Evolutionary conservation across 176 grass and related monocot genomes (phyloP), one percentile per base, ranked within the genome.

Genomic region (Oryza brachyantha): DNA sequence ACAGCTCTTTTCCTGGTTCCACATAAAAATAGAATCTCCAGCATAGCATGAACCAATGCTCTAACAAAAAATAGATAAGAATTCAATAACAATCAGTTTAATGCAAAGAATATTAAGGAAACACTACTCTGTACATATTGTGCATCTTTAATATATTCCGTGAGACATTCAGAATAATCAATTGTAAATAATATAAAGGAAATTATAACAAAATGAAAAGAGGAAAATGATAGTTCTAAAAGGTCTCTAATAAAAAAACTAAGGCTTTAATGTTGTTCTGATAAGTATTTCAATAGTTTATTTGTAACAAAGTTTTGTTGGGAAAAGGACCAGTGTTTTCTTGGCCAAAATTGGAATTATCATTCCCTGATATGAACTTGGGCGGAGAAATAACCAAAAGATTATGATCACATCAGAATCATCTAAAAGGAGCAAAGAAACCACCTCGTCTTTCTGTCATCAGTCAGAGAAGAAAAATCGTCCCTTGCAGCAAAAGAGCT

Each of bases 41-140:
- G 88, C 96, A 99, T 93, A 78, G 88, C 90, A 83, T 93, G 90
- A 93, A 99, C 92, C 81, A 99, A 83, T 83, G 96, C 96, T 90
- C 96, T 99, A 85, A 38, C 63, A 67, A 87, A 70, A 70, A 59
- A 79, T 57, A 76, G 7, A 72, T 43, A 54, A 36, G 0, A 40
- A 46, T 21, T 40, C 11, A 65, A 58, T 48, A 76, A 57, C 7
- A 43, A 5, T 32, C 21, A 61, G 61, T 82, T 80, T 59, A 75
- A 21, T 74, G 29, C 27, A 72, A 61, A 73, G 40, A 84, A 84
- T 27, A 78, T 72, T 83, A 72, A 80, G 61, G 45, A 83, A 65
- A 43, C 68, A 46, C 27, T 57, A 57, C 45, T 17, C 75, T 34
- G 31, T 57, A 64, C 32, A 61, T 52, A 67, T 58, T 28, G 31